Percentiles rank a stretch among this genome's conserved stretches.
Conservation (phyloP, 2,329 filamentous ascomycete species). For the Chaetomium olivaceum region DNA sequence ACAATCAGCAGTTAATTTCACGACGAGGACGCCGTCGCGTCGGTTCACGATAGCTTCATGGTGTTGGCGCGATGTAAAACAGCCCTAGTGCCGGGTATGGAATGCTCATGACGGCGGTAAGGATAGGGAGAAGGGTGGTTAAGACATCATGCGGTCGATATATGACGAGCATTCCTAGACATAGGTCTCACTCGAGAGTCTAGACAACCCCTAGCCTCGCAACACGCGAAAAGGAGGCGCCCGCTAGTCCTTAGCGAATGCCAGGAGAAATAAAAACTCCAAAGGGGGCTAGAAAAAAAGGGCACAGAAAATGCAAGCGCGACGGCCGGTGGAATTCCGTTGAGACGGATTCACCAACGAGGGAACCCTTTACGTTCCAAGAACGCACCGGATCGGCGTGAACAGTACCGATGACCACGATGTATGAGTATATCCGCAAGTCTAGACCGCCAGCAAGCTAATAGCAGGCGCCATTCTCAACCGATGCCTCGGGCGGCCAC, state of each 20-base stretch:
- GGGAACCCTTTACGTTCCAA: neutral
- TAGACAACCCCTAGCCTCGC: neutral
- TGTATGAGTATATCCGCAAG: neutral
- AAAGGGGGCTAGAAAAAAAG: neutral
- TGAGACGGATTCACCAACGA: neutral
- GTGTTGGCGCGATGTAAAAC: slow-evolving; percentile 15
- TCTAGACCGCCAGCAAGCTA: slow-evolving; percentile 4
- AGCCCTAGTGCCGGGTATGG: slow-evolving; percentile 12
- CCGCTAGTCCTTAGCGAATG: slow-evolving; percentile 5
- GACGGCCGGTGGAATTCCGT: neutral
- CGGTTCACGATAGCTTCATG: neutral
- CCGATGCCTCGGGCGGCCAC: neutral
- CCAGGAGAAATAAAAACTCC: neutral
- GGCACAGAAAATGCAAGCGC: neutral
- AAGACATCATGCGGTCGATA: slow-evolving; percentile 4
- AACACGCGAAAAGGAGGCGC: neutral
- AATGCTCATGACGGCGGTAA: slow-evolving; percentile 15
- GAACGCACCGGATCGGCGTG: neutral
- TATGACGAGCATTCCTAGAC: slow-evolving; percentile 16
- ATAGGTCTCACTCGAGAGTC: slow-evolving; percentile 15
- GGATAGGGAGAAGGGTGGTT: slow-evolving; percentile 1
- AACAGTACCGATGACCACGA: neutral
- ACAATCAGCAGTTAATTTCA: neutral
- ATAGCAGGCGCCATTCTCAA: slow-evolving; percentile 1
- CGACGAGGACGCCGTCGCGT: slow-evolving; percentile 1